Evolutionary conservation across 2,329 filamentous ascomycete species (phyloP), one percentile per base, ranked within the genome.

Genomic region (Fusarium tricinctum): DNA sequence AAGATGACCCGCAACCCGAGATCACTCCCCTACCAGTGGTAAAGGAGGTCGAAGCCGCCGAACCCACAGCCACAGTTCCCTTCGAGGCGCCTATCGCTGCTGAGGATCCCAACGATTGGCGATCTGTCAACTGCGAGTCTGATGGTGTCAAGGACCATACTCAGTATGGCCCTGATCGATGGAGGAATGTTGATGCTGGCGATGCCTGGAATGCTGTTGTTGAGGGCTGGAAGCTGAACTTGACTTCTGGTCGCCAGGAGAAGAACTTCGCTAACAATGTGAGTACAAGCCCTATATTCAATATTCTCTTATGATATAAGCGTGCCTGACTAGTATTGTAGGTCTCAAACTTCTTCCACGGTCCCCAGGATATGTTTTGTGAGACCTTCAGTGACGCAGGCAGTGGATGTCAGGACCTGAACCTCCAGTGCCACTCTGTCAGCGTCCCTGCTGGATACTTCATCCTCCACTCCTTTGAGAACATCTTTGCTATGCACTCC

Each of bases 271-370:
- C 59, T 1, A 66, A 63, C 8, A 66, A 66, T 23, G 63, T 59
- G 40, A 32, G 48, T 39, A n/a, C 13, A 9, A 2, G 17, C 1
- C 6, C 14, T 3, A 19, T 0, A 4, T 5, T n/a, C 17, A n/a
- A 38, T 9, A n/a, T 5, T 17, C 17, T 3, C 2, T 38, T 1
- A 19, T 33, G 5, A 7, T 33, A 33, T 15, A 5, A 13, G 2
- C 3, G 8, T 26, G 7, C 14, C 0, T 28, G 2, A 15, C 53
- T 50, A 8, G 52, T 15, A 5, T 8, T 2, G 1, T 13, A 63
- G 63, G 59, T 66, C 14, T 63, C 63, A 4, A 66, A 66, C 45
- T 66, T 50, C 20, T 63, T 66, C 19, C 53, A 66, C 8, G 58
- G 63, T 3, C 63, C 59, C 23, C 63, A 66, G 8, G 63, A 66